Evolutionary conservation across 2,329 filamentous ascomycete genomes (phyloP).

Genomic region (Diaporthe aspalathi): DNA sequence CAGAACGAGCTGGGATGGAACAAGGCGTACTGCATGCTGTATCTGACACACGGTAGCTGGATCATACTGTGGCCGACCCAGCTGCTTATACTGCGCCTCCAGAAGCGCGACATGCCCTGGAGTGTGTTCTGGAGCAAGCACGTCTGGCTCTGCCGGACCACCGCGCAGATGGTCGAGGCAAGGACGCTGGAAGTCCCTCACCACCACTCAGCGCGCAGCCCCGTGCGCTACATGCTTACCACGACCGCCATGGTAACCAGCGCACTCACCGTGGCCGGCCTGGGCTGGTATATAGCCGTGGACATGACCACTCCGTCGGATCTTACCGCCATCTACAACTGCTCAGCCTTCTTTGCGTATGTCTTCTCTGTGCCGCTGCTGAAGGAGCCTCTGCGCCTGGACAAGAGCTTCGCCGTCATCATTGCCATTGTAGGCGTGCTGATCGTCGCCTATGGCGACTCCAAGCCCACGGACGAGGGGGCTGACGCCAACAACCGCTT

Average conservation of each 20-base stretch:
- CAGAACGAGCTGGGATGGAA: constrained; percentile 93
- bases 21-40: constrained; percentile 99
- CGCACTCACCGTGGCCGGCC: constrained; percentile 87
- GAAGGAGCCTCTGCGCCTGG: constrained; percentile 82
- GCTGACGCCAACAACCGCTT: constrained; percentile 72
- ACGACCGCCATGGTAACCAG: constrained; percentile 86
- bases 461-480: constrained; percentile 50
- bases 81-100: constrained; percentile 81
- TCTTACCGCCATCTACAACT: constrained; percentile 98
- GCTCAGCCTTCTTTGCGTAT: constrained; percentile 98
- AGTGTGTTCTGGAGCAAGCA: constrained; percentile 82
- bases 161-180: constrained; percentile 84
- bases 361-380: constrained; percentile 93
- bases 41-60: constrained; percentile 97
- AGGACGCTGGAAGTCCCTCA: constrained; percentile 76
- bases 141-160: constrained; percentile 61
- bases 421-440: constrained; percentile 91
- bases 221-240: constrained; percentile 76
- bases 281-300: constrained; percentile 96
- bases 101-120: constrained; percentile 85
- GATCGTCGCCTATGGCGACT: constrained; percentile 93
- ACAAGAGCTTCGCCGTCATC: constrained; percentile 87
- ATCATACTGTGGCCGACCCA: constrained; percentile 87
- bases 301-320: constrained; percentile 93
- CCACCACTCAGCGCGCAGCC: constrained; percentile 52